Percentiles rank a stretch among this genome's conserved stretches.
Evolutionary conservation across 2,329 filamentous ascomycete genomes (phyloP).

Genomic region (Leptographium lundbergii): DNA sequence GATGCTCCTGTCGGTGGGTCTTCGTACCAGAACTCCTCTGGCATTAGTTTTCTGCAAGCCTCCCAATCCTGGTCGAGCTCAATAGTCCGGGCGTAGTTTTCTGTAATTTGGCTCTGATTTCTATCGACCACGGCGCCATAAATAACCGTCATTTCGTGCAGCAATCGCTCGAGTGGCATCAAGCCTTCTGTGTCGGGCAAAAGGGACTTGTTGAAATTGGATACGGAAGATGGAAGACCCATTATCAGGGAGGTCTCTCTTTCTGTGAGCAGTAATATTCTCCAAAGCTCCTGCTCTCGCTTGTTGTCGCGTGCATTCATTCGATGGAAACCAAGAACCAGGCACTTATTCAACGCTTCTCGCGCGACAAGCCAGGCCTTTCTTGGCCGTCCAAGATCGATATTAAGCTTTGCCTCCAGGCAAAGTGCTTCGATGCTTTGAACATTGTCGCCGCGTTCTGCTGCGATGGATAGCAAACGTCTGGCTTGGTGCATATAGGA

Average conservation of each 20-base stretch:
- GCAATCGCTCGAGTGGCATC: background rate
- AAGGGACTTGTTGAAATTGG: conserved; percentile 13
- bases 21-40: conserved; percentile 3
- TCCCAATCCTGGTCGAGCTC: conserved; percentile 27
- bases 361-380: conserved; percentile 39
- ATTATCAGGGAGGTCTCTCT: conserved; percentile 38
- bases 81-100: conserved; percentile 23
- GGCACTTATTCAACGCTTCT: conserved; percentile 35
- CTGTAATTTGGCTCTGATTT: conserved; percentile 1
- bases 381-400: conserved; percentile 41
- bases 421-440: conserved; percentile 40
- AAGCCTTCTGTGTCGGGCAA: conserved; percentile 12
- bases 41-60: conserved; percentile 5
- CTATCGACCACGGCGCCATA: background rate
- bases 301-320: conserved; percentile 15
- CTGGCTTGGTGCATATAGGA: conserved; percentile 29
- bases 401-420: conserved; percentile 36
- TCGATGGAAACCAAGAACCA: conserved; percentile 36
- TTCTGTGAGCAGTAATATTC: conserved; percentile 27
- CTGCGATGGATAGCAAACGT: conserved; percentile 33
- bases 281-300: conserved; percentile 26
- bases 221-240: conserved; percentile 31
- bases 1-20: background rate
- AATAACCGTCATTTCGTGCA: conserved; percentile 13
- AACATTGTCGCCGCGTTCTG: conserved; percentile 34